A percentile compares a stretch with the other conserved stretches of the same genome.
phyloP scores from a whole-genome alignment of 202 grass and related monocot genomes.

The Brachypodium distachyon region DNA sequence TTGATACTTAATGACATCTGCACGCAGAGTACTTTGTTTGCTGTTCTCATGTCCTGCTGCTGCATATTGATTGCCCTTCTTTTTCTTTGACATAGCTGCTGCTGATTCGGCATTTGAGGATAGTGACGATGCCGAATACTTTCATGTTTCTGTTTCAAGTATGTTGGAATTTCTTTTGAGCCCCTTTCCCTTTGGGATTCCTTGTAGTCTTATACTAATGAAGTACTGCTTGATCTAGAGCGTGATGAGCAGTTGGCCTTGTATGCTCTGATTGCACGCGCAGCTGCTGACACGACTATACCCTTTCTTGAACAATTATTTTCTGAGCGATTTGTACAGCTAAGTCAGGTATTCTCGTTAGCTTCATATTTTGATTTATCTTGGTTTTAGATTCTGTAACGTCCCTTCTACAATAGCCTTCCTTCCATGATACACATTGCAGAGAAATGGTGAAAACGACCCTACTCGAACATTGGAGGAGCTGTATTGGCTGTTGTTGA shows the following conservation, averaged over 20 bases:
- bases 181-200: neutral
- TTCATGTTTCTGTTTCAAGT: constrained; percentile 99
- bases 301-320: constrained; percentile 78
- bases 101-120: constrained; percentile 95
- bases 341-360: constrained; percentile 58
- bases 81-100: constrained; percentile 71
- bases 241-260: constrained; percentile 87
- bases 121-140: constrained; percentile 76
- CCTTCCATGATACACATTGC: constrained; percentile 4
- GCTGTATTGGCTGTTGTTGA: constrained; percentile 91
- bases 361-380: constrained; percentile 13
- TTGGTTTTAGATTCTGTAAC: neutral
- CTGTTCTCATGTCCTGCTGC: constrained; percentile 6
- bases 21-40: neutral
- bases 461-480: constrained; percentile 86
- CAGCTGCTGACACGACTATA: constrained; percentile 61
- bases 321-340: constrained; percentile 55
- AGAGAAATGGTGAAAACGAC: constrained; percentile 61
- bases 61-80: constrained; percentile 29
- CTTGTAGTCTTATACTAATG: constrained; percentile 22
- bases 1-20: neutral
- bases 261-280: constrained; percentile 93
- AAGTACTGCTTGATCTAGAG: constrained; percentile 51
- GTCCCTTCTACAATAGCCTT: constrained; percentile 3
- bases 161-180: constrained; percentile 32